Evolutionary conservation across 352 stramenopile genomes (phyloP).

Genomic region (Phytophthora macrochlamydospora): DNA sequence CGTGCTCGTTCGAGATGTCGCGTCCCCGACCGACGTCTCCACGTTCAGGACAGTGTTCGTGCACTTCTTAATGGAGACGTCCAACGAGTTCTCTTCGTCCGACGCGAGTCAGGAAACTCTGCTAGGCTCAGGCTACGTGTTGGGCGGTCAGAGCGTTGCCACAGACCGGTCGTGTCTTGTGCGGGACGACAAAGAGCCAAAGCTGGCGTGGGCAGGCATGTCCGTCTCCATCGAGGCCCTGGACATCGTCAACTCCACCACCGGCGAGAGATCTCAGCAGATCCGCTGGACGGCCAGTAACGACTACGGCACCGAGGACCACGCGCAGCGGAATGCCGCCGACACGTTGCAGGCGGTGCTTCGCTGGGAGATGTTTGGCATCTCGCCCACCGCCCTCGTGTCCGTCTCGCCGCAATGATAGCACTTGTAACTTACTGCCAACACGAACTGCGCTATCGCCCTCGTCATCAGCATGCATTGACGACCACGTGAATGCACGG

Average conservation of each 20-base stretch:
- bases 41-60: too few species aligned
- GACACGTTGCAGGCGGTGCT: constrained; percentile 30
- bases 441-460: too few species aligned
- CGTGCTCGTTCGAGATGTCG: background rate
- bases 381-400: constrained; percentile 12
- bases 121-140: too few species aligned
- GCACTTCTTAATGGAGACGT: too few species aligned
- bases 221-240: constrained; percentile 39
- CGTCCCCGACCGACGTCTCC: too few species aligned
- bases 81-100: too few species aligned
- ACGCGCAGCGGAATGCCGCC: constrained; percentile 13
- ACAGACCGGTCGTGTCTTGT: background rate
- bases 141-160: constrained; percentile 11
- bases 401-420: too few species aligned
- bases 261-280: constrained; percentile 24
- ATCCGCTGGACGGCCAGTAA: constrained; percentile 34
- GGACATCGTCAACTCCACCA: constrained; percentile 20
- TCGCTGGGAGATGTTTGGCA: constrained; percentile 36
- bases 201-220: constrained; percentile 11
- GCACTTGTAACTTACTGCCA: too few species aligned
- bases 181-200: background rate
- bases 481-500: too few species aligned
- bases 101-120: too few species aligned
- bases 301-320: constrained; percentile 33
- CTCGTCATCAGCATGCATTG: too few species aligned